Base-by-base conservation (phyloP, 192 early-diverging fungal species). In the Coemansia sp. region DNA sequence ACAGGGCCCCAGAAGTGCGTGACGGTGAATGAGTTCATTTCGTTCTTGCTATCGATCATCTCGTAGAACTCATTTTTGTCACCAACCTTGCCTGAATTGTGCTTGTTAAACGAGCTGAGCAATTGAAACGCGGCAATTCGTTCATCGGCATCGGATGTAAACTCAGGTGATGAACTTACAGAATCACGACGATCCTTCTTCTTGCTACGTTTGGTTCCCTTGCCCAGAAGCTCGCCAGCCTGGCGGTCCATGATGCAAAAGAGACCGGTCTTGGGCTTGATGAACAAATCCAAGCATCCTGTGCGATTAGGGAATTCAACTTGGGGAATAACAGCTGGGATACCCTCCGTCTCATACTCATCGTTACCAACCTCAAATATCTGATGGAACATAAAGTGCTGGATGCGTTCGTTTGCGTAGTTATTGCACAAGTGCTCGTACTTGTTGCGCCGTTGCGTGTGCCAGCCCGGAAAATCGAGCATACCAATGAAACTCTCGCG, bases 341-440 rank as follows among this genome's bases (percentile, higher is more conserved):
- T 91, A 80, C 64, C 88, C 89, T 79, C 92, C 84, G 78, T 89
- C 89, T 65, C 88, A 88, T 54, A 96, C 68, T 86, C 93, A 87
- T 42, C 88, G 85, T 70, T 90, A 91, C 75, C 89, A 75, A 51
- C 78, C 54, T 75, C 78, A 50, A 80, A 75, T 11, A 70, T 32
- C 65, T 80, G 68, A 60, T 72, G 78, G 42, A 80, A 71, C 70
- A 80, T 72, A 52, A 80, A 80, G 53, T 75, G 72, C 57, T 92
- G 87, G 11, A 95, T 67, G 51, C 88, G 83, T 71, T 90, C 89
- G 59, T 87, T 89, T 25, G 89, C 88, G 70, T 87, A 89, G 65
- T 91, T 90, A 54, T 79, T 74, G 61, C 88, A 90, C 56, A 92
- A 85, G 55, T 88, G 85, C 66, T 91, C 91, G 79, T 89, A 92